Evolutionary conservation across 352 stramenopile genomes (phyloP).

Genomic region (Globisporangium apiculatum): DNA sequence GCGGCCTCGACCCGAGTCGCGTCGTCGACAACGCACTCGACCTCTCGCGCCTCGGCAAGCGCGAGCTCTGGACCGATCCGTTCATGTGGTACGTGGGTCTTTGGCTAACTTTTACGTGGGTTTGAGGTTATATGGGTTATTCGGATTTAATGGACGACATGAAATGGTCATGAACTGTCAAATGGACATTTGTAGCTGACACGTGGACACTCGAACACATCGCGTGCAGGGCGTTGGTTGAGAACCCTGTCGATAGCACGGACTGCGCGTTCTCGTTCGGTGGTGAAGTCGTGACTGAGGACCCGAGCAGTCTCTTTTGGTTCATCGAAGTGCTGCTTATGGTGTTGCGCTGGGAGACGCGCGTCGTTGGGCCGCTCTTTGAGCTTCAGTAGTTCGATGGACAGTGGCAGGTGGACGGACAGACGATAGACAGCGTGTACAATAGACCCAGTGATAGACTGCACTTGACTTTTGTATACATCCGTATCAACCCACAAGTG

Average conservation of each 20-base stretch:
- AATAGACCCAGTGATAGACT: too few relatives aligned
- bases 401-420: too few relatives aligned
- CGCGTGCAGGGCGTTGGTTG: constrained; percentile 25
- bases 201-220: too few relatives aligned
- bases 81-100: constrained; percentile 25
- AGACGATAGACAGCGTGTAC: too few relatives aligned
- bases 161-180: too few relatives aligned
- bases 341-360: constrained; percentile 34
- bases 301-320: constrained; percentile 39
- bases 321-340: constrained; percentile 43
- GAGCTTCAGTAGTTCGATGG: neutral
- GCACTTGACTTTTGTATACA: too few relatives aligned
- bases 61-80: constrained; percentile 32
- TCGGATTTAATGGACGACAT: neutral
- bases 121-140: neutral
- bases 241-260: constrained; percentile 21
- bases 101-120: neutral
- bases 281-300: constrained; percentile 21
- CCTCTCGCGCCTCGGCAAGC: constrained; percentile 28
- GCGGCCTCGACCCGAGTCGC: constrained; percentile 26
- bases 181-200: too few relatives aligned
- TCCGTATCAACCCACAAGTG: too few relatives aligned
- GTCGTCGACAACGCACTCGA: constrained; percentile 31
- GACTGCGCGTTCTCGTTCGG: constrained; percentile 35
- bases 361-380: constrained; percentile 36